Base-by-base conservation (phyloP, 2,329 filamentous ascomycete genomes). In the Raffaelea arxii region DNA sequence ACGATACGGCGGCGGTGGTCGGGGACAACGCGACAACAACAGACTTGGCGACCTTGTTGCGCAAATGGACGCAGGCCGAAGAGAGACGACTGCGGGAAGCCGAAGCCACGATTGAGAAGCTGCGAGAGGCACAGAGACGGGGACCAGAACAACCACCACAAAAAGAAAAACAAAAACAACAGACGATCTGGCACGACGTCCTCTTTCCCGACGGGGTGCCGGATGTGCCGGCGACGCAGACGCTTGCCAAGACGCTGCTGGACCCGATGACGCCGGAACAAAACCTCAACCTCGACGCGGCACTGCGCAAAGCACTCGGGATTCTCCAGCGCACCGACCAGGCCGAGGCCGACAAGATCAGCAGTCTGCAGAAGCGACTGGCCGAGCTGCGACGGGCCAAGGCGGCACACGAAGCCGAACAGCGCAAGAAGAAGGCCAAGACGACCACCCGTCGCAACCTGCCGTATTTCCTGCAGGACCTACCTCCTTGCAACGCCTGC, bases 311-410 rank as follows among this genome's bases (percentile, higher is more conserved):
- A n/a, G n/a, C n/a, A n/a, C n/a, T n/a, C 21, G 37, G 46, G 16
- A 43, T 53, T 4, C 51, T 51, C 2, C 48, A 46, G 14, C 52
- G 14, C 32, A 18, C 16, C 32, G 32, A 6, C 32, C 7, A 36
- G 6, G 14, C 7, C 32, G 14, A 16, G 32, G 19, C 54, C 6
- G 56, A 60, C 44, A 53, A 56, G 43, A 51, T 49, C 6, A 55
- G 58, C 9, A 58, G 57, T 46, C 56, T 61, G 27, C 54, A 51
- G 25, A 51, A 54, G 48, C 55, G 61, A 35, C 55, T 64, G 22
- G 75, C 80, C 32, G 60, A 74, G 47, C 63, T 82, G 57, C 81
- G 79, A 68, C 84, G 81, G 78, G 72, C 77, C 21, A 68, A 68
- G 39, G 59, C 71, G 3, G 59, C 79, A 6, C 68, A 76, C 2